Percentiles rank a stretch among this genome's conserved stretches.
phyloP scores from a whole-genome alignment of 2,329 filamentous ascomycete genomes.

The Rhytidhysteron rufulum region DNA sequence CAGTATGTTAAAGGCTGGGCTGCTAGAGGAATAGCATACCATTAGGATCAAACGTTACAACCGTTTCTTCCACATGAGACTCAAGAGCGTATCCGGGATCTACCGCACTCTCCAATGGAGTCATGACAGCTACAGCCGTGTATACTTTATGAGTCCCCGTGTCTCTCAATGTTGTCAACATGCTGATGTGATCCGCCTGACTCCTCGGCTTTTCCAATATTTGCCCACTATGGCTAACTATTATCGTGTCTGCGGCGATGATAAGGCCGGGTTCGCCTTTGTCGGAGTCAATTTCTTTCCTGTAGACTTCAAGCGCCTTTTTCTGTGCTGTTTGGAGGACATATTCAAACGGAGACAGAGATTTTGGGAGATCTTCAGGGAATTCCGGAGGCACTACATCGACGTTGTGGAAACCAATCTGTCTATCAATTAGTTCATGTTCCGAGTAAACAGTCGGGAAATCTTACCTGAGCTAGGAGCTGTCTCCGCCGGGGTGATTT shows the following conservation, averaged over 20 bases:
- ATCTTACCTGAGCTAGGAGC: slow-evolving; percentile 66
- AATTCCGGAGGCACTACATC: slow-evolving; percentile 81
- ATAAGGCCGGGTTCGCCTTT: slow-evolving; percentile 75
- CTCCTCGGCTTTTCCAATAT: slow-evolving; percentile 89
- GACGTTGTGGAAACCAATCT: slow-evolving; percentile 76
- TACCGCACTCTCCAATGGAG: slow-evolving; percentile 72
- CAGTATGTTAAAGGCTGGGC: slow-evolving; percentile 4
- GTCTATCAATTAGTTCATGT: slow-evolving; percentile 11
- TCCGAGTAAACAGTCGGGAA: slow-evolving; percentile 1
- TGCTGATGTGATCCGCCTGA: slow-evolving; percentile 75
- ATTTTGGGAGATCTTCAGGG: slow-evolving; percentile 81
- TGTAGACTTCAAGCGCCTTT: slow-evolving; percentile 76
- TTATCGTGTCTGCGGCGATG: slow-evolving; percentile 85
- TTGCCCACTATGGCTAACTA: slow-evolving; percentile 69
- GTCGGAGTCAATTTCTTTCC: slow-evolving; percentile 50
- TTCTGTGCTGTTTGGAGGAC: slow-evolving; percentile 79
- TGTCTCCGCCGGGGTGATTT: slow-evolving; percentile 80
- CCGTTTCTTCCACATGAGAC: slow-evolving; percentile 82
- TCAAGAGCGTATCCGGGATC: slow-evolving; percentile 84
- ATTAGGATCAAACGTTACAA: slow-evolving; percentile 75
- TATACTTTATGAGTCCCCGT: slow-evolving; percentile 74
- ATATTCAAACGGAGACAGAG: slow-evolving; percentile 80
- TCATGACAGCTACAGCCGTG: slow-evolving; percentile 80
- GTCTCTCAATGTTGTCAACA: slow-evolving; percentile 80
- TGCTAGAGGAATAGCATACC: slow-evolving; percentile 19